Evolutionary conservation across 768 basidiomycete genomes (phyloP).

Genomic region (Guyanaporus albipodus): DNA sequence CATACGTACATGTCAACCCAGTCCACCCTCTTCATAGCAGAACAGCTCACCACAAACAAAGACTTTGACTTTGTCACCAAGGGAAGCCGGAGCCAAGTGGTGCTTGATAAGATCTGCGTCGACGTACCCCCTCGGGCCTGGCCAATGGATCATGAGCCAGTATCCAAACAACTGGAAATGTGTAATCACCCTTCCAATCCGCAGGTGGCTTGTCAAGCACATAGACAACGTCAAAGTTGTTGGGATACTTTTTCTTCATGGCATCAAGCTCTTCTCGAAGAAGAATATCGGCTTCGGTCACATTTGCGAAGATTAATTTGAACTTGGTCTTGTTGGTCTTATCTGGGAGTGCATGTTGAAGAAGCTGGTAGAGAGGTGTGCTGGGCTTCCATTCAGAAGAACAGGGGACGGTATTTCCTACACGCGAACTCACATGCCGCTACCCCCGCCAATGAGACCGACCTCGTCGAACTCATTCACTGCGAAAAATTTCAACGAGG

Average conservation of each 20-base stretch:
- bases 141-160: slow-evolving; percentile 5
- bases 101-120: slow-evolving; percentile 68
- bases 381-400: slow-evolving; percentile 34
- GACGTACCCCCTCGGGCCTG: slow-evolving; percentile 73
- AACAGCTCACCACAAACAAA: slow-evolving; percentile 75
- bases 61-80: slow-evolving; percentile 79
- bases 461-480: slow-evolving; percentile 84
- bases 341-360: slow-evolving; percentile 70
- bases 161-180: background rate
- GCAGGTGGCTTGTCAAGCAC: slow-evolving; percentile 71
- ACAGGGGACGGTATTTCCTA: background rate
- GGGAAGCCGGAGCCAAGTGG: slow-evolving; percentile 58
- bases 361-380: slow-evolving; percentile 80
- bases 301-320: slow-evolving; percentile 88
- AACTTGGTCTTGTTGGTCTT: slow-evolving; percentile 88
- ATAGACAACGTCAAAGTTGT: slow-evolving; percentile 80
- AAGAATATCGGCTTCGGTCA: slow-evolving; percentile 87
- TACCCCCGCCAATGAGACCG: slow-evolving; percentile 89
- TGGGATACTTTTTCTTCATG: slow-evolving; percentile 63
- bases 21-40: background rate
- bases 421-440: slow-evolving; percentile 66
- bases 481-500: slow-evolving; percentile 27
- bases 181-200: slow-evolving; percentile 52
- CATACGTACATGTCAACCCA: background rate
- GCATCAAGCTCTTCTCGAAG: slow-evolving; percentile 73